A percentile compares a stretch with the other conserved stretches of the same genome.
phyloP scores from a whole-genome alignment of 1,284 basidiomycete genomes.

The Cerrena zonata region DNA sequence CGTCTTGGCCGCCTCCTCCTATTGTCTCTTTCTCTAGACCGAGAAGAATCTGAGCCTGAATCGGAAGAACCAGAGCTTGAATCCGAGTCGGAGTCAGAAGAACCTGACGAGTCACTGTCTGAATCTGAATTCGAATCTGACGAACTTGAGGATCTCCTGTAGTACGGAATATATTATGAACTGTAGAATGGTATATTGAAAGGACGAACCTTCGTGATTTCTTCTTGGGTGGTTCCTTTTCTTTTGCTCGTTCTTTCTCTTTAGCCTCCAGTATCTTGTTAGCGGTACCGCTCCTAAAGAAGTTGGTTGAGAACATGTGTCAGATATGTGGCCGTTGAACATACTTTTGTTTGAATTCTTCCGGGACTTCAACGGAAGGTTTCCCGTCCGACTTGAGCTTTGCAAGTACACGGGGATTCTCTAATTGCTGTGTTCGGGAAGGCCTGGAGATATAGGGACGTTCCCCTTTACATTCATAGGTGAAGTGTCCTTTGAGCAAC shows the following conservation, averaged over 20 bases:
- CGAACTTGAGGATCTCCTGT: conserved; percentile 15
- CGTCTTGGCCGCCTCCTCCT: conserved; percentile 36
- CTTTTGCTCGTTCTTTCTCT: conserved; percentile 60
- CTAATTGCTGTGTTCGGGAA: conserved; percentile 69
- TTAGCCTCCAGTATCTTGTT: conserved; percentile 69
- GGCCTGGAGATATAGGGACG: conserved; percentile 73
- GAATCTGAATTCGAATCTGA: conserved; percentile 36
- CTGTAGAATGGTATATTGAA: conserved; percentile 12
- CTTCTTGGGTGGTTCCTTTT: conserved; percentile 41
- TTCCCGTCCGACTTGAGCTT: conserved; percentile 62
- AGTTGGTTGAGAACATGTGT: conserved; percentile 6
- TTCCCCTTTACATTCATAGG: conserved; percentile 67
- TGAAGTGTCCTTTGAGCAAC: conserved; percentile 61
- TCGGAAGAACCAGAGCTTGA: conserved; percentile 40
- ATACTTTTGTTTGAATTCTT: conserved; percentile 75
- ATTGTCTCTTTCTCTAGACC: conserved; percentile 36
- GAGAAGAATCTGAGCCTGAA: conserved; percentile 31
- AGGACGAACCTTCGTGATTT: conserved; percentile 42
- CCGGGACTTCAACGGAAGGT: conserved; percentile 70
- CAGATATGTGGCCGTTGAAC: conserved; percentile 19
- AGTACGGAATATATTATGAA: conserved; percentile 11
- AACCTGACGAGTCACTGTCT: conserved; percentile 27
- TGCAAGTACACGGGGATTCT: conserved; percentile 59
- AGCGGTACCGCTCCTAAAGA: conserved; percentile 57
- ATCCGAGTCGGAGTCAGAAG: conserved; percentile 36